A percentile compares a stretch with the other conserved stretches of the same genome.
These are phyloP conservation scores for Elsinoe australis DNA, from an alignment of 2,329 filamentous ascomycete genomes.

Conservation along the genomic window DNA sequence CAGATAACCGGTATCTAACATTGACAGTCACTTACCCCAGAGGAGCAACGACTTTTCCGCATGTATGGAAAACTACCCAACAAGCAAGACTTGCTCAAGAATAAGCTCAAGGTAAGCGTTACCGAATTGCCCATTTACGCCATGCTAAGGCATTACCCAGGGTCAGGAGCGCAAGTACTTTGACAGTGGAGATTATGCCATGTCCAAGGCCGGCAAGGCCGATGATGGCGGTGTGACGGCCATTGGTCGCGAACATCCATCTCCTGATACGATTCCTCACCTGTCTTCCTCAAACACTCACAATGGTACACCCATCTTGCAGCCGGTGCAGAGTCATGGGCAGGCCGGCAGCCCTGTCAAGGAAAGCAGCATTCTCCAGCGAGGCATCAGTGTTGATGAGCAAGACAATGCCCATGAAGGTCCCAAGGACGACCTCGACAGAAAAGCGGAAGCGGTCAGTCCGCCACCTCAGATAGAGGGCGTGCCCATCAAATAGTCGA, in stretches of 20 bases:
- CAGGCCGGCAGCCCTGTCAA: slow-evolving; percentile 76
- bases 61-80: slow-evolving; percentile 97
- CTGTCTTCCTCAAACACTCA: slow-evolving; percentile 28
- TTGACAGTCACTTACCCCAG: slow-evolving; percentile 73
- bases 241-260: slow-evolving; percentile 89
- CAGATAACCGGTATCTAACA: not conserved
- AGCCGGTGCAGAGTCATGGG: slow-evolving; percentile 41
- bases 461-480: slow-evolving; percentile 20
- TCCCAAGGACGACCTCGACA: slow-evolving; percentile 22
- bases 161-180: slow-evolving; percentile 88
- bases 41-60: slow-evolving; percentile 93
- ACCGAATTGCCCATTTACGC: not conserved
- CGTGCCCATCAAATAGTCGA: slow-evolving; percentile 20
- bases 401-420: slow-evolving; percentile 28
- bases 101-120: slow-evolving; percentile 71
- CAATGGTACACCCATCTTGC: slow-evolving; percentile 24
- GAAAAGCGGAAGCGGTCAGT: slow-evolving; percentile 18
- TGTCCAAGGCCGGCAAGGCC: slow-evolving; percentile 93
- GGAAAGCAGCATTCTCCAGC: slow-evolving; percentile 79
- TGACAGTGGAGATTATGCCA: slow-evolving; percentile 88
- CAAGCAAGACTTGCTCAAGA: slow-evolving; percentile 92
- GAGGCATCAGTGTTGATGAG: slow-evolving; percentile 66
- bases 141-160: slow-evolving; percentile 2
- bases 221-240: slow-evolving; percentile 87
- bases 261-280: slow-evolving; percentile 36